Evolutionary conservation across 2,329 filamentous ascomycete species (phyloP), one percentile per base, ranked within the genome.

Genomic region (Colletotrichum sojae): DNA sequence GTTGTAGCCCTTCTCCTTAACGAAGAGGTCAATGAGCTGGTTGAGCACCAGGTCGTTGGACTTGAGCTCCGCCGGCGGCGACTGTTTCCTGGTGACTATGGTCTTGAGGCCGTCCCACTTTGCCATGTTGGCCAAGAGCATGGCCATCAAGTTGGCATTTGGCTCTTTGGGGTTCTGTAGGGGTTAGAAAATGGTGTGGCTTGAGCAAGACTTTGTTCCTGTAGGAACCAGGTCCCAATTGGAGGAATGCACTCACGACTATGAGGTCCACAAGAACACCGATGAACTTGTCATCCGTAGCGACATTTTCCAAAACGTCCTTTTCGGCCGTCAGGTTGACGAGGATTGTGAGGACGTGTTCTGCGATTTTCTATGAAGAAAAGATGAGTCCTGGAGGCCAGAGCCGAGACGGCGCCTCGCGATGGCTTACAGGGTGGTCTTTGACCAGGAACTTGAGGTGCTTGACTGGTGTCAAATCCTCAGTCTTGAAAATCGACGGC

Each of bases 21-120:
- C 96, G 78, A 99, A 99, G 74, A 97, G 91, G 79, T 98, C 96
- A 79, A 99, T 90, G 36, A 99, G 84, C 80, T 98, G 96, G 79
- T 98, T 94, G 75, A 98, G 89, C 5, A 94, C 91, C 67, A 89
- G 85, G 43, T 91, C 87, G 48, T 94, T 93, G 1, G 89, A 92
- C 6, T 89, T 90, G 6, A 97, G 87, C n/a, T 86, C 85, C 63
- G 90, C 88, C 2, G 94, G 92, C 0, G 91, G 79, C 6, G 87
- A 83, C 71, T 94, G 91, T 75, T 91, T 92, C 63, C 92, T 84
- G 5, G 85, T 84, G 12, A 95, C 80, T 5, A 98, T 84, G 51
- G 86, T 86, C 72, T 92, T 91, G 65, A 97, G 80, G 6, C 85
- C 86, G 73, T 95, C 90, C 70, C 88, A 92, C 82, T 98, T 98